Percentiles rank a stretch among this genome's conserved stretches.
Conservation (phyloP, 257 asterid species). For the Paraleonurus japonicus region DNA sequence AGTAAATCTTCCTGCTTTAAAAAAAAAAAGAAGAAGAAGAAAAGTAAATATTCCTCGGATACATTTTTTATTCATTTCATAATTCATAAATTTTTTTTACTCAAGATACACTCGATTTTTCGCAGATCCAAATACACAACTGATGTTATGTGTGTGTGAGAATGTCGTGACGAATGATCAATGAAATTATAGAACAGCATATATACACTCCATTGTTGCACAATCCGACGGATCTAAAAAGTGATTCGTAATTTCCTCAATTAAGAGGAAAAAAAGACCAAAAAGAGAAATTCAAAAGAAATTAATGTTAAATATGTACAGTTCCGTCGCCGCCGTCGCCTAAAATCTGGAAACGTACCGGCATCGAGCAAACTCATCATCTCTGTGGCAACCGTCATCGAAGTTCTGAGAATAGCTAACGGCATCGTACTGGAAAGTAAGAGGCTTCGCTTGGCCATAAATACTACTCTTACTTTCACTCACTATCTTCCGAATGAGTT, state of each 20-base stretch:
- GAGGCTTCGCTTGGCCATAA: constrained; percentile 38
- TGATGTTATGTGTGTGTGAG: not conserved
- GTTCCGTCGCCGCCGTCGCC: constrained; percentile 14
- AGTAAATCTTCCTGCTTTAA: not conserved
- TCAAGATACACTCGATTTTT: not conserved
- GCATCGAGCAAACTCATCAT: constrained; percentile 34
- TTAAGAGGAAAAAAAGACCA: not conserved
- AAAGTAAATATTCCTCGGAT: not conserved
- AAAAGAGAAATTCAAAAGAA: not conserved
- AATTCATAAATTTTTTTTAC: no score
- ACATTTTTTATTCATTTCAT: not conserved
- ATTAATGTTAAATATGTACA: constrained; percentile 8
- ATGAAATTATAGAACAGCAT: constrained; percentile 17
- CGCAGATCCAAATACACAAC: not conserved
- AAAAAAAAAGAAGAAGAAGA: no score
- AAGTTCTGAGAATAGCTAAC: constrained; percentile 82
- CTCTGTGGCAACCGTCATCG: constrained; percentile 64
- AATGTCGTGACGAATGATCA: not conserved
- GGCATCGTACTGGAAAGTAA: constrained; percentile 72
- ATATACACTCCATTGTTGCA: constrained; percentile 18
- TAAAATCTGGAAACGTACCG: constrained; percentile 31
- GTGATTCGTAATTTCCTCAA: not conserved
- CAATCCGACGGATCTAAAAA: constrained; percentile 17
- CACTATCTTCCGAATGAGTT: constrained; percentile 53
- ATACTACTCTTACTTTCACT: constrained; percentile 54